Evolutionary conservation across 1,284 basidiomycete species (phyloP).

Genomic region (Bondarzewia mesenterica): DNA sequence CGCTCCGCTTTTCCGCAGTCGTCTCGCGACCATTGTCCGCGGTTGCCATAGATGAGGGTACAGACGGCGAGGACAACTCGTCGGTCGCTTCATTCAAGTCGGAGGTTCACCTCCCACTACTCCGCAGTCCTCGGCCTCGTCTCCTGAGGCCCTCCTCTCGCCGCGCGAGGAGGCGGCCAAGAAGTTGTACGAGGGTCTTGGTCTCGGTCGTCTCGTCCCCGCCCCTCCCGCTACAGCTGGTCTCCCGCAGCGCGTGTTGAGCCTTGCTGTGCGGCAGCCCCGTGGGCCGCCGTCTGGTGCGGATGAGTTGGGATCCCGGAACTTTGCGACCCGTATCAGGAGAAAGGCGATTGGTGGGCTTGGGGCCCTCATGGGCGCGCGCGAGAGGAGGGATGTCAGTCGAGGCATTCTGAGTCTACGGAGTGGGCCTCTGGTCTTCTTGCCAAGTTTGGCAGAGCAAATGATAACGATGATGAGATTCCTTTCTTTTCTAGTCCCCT

Average conservation of each 20-base stretch:
- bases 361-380: conserved; percentile 64
- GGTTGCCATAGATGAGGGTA: conserved; percentile 50
- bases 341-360: conserved; percentile 74
- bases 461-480: neutral
- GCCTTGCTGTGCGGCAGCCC: conserved; percentile 74
- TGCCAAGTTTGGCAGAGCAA: neutral
- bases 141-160: conserved; percentile 50
- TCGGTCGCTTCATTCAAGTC: conserved; percentile 37
- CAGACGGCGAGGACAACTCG: conserved; percentile 50
- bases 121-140: conserved; percentile 60
- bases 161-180: conserved; percentile 74
- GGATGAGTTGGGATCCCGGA: conserved; percentile 82
- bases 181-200: conserved; percentile 78
- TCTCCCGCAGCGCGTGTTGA: conserved; percentile 45
- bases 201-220: conserved; percentile 58
- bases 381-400: conserved; percentile 56
- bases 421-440: conserved; percentile 2
- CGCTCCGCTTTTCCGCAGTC: conserved; percentile 53
- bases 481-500: neutral
- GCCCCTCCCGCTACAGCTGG: conserved; percentile 18
- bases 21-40: conserved; percentile 46
- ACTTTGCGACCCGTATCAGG: conserved; percentile 78
- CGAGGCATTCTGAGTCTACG: conserved; percentile 42
- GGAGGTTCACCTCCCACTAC: conserved; percentile 50
- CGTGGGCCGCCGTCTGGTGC: conserved; percentile 79